Evolutionary conservation across 352 stramenopile genomes (phyloP).

Genomic region (Phytophthora hybrid): DNA sequence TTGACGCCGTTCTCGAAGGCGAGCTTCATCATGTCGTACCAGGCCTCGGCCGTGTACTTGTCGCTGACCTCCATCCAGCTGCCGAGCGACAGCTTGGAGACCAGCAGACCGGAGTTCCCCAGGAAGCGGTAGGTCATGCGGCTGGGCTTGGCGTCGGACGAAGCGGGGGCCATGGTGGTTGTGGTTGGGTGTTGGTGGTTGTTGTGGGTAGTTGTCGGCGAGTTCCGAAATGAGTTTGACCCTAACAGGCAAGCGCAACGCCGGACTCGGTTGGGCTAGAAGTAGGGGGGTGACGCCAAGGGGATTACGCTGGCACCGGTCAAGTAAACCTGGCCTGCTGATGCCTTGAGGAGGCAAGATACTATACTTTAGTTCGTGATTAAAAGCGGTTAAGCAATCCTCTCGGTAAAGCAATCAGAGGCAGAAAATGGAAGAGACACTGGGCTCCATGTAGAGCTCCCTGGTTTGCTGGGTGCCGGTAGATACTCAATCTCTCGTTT

Average conservation of each 20-base stretch:
- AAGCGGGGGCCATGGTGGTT: slow-evolving; percentile 7
- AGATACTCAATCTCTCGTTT: too few species aligned
- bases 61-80: slow-evolving; percentile 37
- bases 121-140: slow-evolving; percentile 32
- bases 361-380: too few species aligned
- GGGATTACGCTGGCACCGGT: too few species aligned
- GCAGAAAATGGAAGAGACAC: too few species aligned
- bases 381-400: too few species aligned
- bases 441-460: too few species aligned
- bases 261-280: not conserved
- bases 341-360: too few species aligned
- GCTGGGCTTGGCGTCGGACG: not conserved
- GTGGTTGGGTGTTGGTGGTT: not conserved
- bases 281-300: too few species aligned
- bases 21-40: slow-evolving; percentile 40
- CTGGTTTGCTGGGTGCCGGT: too few species aligned
- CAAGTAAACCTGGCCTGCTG: too few species aligned
- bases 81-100: slow-evolving; percentile 50
- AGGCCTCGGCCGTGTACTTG: slow-evolving; percentile 28
- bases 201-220: slow-evolving; percentile 4
- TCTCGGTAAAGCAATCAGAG: too few species aligned
- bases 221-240: slow-evolving; percentile 12
- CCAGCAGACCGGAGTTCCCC: slow-evolving; percentile 38
- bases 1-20: slow-evolving; percentile 51
- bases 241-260: not conserved